Evolutionary conservation across 1,139 yeast genomes (phyloP), one percentile per base, ranked within the genome.

Genomic region (Suzukiozyma palmioleophila): DNA sequence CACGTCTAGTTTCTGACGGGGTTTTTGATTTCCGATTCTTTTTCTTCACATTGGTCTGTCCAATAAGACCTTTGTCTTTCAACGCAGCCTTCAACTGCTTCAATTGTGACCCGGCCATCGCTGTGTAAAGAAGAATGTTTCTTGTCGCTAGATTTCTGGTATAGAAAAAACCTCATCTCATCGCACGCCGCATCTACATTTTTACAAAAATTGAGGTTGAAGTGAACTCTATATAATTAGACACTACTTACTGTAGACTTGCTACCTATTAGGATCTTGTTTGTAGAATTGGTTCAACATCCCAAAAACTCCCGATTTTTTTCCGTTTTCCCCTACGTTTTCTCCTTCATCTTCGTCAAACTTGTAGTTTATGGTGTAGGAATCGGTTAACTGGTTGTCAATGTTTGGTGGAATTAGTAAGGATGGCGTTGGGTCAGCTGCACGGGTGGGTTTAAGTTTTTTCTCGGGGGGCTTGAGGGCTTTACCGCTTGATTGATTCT

Each of bases 71-170:
- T 43, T 83, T 79, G 41, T 79, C 75, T 57, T 83, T 83, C 42
- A 89, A 68, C 4, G 89, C 81, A 39, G 81, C 90, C 53, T 84
- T 87, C 42, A 89, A 73, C 66, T 80, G 81, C 59, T 88, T 89
- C 47, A 89, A 70, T 66, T 89, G 97, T 14, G 96, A 86, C 14
- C 95, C 95, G 21, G 89, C 96, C 96, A 87, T 87, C n/a, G 21
- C 18, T 28, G 10, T 28, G 13, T 12, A 5, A 28, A 13, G 31
- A 28, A 28, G 31, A 28, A 13, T 28, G 10, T 13, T 12, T 12
- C 15, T 12, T n/a, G 10, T 28, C 7, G 15, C n/a, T 8, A 11
- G 28, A 11, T 12, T 26, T 26, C 28, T 28, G 16, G 31, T 14
- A 12, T 28, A 12, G 14, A 28, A 28, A 28, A 28, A 28, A 12